Percentiles rank a stretch among this genome's conserved stretches.
Conservation (phyloP, 148 eudicot species). For the Rhododendron williamsianum region DNA sequence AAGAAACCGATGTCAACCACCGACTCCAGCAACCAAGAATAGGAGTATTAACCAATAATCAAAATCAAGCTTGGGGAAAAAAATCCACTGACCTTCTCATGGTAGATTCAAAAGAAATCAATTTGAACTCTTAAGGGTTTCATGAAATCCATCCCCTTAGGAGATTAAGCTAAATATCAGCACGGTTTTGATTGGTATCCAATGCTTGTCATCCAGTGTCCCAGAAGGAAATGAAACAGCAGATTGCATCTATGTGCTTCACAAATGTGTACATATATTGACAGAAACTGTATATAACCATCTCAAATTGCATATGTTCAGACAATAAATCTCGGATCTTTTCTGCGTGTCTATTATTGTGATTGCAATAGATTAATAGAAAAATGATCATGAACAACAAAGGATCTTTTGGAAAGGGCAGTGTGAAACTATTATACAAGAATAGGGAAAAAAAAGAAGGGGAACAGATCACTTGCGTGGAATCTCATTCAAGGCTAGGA, state of each 20-base stretch:
- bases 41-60: background rate
- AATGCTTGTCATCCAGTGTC: background rate
- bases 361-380: background rate
- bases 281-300: background rate
- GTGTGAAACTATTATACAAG: background rate
- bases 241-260: background rate
- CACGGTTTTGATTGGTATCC: background rate
- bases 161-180: background rate
- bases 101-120: background rate
- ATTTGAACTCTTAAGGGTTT: background rate
- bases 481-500: conserved; percentile 3
- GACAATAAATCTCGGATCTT: background rate
- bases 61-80: background rate
- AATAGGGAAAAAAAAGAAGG: background rate
- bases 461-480: background rate
- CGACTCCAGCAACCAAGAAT: background rate
- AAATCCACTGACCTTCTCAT: background rate
- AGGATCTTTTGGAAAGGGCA: background rate
- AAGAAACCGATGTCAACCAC: background rate
- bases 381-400: background rate
- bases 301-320: background rate
- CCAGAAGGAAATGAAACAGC: background rate
- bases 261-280: background rate
- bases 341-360: background rate
- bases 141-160: background rate